Percentiles rank a stretch among this genome's conserved stretches.
Evolutionary conservation across 495 filamentous ascomycete genomes (phyloP).

Genomic region (Aspergillus leporis): DNA sequence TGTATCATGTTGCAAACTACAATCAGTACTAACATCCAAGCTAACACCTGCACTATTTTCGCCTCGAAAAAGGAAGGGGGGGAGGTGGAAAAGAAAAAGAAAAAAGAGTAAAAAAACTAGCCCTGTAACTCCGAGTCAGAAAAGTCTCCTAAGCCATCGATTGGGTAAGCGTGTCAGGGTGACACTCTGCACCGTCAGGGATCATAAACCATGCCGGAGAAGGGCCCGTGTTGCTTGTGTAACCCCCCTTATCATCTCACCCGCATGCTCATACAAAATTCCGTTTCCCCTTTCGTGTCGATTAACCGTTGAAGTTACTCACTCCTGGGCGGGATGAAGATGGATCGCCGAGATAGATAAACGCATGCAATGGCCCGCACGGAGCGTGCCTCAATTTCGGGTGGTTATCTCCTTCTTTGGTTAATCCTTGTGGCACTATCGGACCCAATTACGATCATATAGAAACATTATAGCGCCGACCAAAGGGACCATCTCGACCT

Average conservation of each 20-base stretch:
- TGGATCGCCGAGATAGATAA: conserved; percentile 3
- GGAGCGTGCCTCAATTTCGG: not conserved
- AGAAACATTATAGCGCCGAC: not conserved
- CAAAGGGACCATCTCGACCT: not conserved
- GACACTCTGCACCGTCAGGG: not conserved
- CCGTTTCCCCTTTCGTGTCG: not conserved
- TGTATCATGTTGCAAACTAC: not conserved
- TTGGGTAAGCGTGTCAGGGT: not conserved
- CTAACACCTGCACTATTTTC: not conserved
- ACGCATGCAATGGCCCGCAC: conserved; percentile 5
- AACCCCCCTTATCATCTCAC: not conserved
- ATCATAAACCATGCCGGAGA: not conserved
- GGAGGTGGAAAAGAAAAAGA: too few relatives aligned
- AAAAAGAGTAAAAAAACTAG: not conserved
- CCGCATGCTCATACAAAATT: not conserved
- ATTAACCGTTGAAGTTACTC: conserved; percentile 6
- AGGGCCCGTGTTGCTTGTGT: conserved; percentile 2
- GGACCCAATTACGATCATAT: not conserved
- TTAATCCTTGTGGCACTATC: not conserved
- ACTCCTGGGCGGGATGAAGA: conserved; percentile 1
- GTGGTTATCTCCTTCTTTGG: not conserved
- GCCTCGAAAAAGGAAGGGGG: too few relatives aligned
- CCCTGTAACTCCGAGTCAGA: not conserved
- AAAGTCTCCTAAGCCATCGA: not conserved
- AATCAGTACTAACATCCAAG: not conserved